A percentile compares a stretch with the other conserved stretches of the same genome.
phyloP scores from a whole-genome alignment of 2,329 filamentous ascomycete genomes.

The Periconia macrospinosa region DNA sequence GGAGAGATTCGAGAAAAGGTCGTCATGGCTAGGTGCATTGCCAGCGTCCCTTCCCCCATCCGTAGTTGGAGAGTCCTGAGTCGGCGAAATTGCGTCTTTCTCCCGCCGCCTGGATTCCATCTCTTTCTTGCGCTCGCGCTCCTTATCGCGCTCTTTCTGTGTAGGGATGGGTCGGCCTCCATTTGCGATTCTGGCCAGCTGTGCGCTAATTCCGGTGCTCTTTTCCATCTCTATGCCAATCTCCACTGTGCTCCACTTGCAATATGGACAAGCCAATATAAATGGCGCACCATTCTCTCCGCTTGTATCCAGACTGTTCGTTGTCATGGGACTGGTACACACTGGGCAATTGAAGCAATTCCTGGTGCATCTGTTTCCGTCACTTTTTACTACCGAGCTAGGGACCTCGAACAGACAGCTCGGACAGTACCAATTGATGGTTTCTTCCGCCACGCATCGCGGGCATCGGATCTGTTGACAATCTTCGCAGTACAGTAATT shows the following conservation, averaged over 20 bases:
- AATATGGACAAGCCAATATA: slow-evolving; percentile 84
- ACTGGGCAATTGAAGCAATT: slow-evolving; percentile 96
- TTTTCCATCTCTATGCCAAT: slow-evolving; percentile 90
- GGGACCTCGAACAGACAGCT: slow-evolving; percentile 95
- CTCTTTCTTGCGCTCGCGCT: slow-evolving; percentile 41
- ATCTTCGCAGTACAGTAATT: slow-evolving; percentile 95
- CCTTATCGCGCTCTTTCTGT: slow-evolving; percentile 44
- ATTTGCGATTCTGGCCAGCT: slow-evolving; percentile 71
- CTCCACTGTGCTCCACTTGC: slow-evolving; percentile 88
- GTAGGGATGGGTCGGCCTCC: slow-evolving; percentile 44
- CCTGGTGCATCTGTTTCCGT: slow-evolving; percentile 91
- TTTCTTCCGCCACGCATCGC: slow-evolving; percentile 88
- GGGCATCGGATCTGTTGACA: slow-evolving; percentile 95
- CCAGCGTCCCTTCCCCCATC: slow-evolving; percentile 5
- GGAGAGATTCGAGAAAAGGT: slow-evolving; percentile 74
- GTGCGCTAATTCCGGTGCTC: slow-evolving; percentile 79
- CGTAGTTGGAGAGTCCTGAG: slow-evolving; percentile 16
- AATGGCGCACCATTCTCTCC: slow-evolving; percentile 60
- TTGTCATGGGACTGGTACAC: slow-evolving; percentile 78
- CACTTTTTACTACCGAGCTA: slow-evolving; percentile 86
- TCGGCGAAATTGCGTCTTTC: slow-evolving; percentile 19
- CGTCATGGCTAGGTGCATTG: slow-evolving; percentile 60
- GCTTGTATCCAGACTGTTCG: slow-evolving; percentile 67
- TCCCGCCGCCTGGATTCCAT: slow-evolving; percentile 23
- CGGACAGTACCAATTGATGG: slow-evolving; percentile 93